phyloP scores from a whole-genome alignment of 306 rosid species.

The Cucurbita argyrosperma region DNA sequence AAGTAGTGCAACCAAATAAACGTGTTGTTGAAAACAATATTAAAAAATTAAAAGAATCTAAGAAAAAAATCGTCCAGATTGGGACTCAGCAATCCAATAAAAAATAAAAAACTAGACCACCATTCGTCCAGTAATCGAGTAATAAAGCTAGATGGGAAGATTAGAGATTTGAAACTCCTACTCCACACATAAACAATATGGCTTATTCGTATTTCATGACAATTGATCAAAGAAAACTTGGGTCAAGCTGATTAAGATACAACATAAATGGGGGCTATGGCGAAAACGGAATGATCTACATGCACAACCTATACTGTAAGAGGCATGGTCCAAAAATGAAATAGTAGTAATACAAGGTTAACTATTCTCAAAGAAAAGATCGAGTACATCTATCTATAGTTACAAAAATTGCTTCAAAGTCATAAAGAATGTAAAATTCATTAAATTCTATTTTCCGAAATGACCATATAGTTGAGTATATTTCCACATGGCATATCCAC shows the following conservation, averaged over 20 bases:
- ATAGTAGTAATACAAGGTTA: background rate
- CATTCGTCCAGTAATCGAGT: too few species aligned
- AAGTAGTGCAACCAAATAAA: background rate
- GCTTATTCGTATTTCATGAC: background rate
- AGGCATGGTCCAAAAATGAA: background rate
- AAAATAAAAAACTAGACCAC: background rate
- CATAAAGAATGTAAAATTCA: slow-evolving; percentile 1
- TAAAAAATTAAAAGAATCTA: background rate
- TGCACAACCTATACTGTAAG: background rate
- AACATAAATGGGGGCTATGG: slow-evolving; percentile 1
- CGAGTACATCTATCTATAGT: slow-evolving; percentile 5
- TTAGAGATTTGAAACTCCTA: too few species aligned
- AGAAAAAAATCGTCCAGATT: background rate
- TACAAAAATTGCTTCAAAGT: slow-evolving; percentile 2
- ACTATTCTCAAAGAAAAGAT: background rate
- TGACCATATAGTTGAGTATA: background rate
- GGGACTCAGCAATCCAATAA: background rate
- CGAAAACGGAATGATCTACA: background rate
- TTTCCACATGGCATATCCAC: background rate
- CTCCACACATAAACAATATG: background rate
- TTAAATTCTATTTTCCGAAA: background rate
- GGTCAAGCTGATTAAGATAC: background rate
- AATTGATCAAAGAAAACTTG: background rate
- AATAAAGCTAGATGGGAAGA: too few species aligned
- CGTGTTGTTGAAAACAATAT: background rate